phyloP scores from a whole-genome alignment of 495 filamentous ascomycete species.

The Tetracladium marchalianum region DNA sequence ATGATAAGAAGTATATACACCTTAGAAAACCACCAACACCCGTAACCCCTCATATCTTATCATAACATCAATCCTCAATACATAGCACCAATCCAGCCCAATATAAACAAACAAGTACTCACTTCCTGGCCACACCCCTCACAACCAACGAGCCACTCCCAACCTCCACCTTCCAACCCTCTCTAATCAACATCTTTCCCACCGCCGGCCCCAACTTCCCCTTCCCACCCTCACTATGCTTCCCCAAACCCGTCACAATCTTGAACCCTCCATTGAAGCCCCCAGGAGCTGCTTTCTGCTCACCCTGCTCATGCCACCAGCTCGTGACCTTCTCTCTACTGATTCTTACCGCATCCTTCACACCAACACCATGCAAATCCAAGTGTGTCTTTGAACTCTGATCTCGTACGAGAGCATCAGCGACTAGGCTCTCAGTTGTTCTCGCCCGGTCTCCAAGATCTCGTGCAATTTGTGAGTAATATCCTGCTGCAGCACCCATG shows the following conservation, averaged over 20 bases:
- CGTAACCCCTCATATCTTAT: neutral
- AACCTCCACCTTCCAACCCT: slow-evolving; percentile 76
- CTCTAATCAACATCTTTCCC: slow-evolving; percentile 56
- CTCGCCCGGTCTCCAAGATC: slow-evolving; percentile 37
- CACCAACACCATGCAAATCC: slow-evolving; percentile 79
- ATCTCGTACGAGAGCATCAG: slow-evolving; percentile 42
- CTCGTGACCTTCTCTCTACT: slow-evolving; percentile 49
- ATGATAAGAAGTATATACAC: neutral
- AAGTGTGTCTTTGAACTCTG: slow-evolving; percentile 32
- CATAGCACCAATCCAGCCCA: neutral
- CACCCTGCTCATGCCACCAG: slow-evolving; percentile 73
- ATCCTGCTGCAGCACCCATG: slow-evolving; percentile 56
- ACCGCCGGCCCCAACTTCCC: slow-evolving; percentile 75
- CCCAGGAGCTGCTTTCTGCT: slow-evolving; percentile 30
- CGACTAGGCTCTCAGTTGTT: slow-evolving; percentile 35
- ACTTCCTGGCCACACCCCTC: slow-evolving; percentile 34
- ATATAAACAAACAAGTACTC: neutral
- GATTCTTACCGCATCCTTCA: slow-evolving; percentile 70
- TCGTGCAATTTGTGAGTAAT: slow-evolving; percentile 52
- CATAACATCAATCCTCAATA: neutral
- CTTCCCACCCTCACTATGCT: slow-evolving; percentile 67
- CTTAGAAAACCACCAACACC: no score
- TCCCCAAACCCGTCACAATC: slow-evolving; percentile 73
- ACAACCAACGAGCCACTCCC: slow-evolving; percentile 56
- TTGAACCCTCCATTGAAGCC: slow-evolving; percentile 42